A percentile compares a stretch with the other conserved stretches of the same genome.
Evolutionary conservation across 139 green algal species (phyloP).

Genomic region (Astrephomene gubernaculifera): DNA sequence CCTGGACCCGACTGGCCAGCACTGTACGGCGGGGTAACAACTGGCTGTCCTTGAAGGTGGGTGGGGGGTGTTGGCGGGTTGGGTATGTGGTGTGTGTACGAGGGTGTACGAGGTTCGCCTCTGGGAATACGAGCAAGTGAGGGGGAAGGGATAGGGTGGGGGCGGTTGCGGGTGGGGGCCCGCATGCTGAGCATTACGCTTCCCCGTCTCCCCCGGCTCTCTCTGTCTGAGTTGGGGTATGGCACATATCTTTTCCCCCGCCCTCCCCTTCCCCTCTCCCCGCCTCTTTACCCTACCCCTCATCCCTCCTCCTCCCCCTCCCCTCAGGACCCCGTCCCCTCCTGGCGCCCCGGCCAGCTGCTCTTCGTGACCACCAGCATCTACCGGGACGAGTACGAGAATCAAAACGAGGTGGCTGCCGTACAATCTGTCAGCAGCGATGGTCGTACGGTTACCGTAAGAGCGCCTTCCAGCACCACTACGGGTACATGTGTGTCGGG

Average conservation of each 20-base stretch:
- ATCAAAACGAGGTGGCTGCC: slow-evolving; percentile 69
- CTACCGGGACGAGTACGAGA: slow-evolving; percentile 68
- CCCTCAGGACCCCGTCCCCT: slow-evolving; percentile 58
- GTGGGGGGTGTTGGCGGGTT: background rate
- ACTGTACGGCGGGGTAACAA: slow-evolving; percentile 41
- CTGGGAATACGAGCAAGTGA: too few relatives aligned
- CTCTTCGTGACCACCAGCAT: slow-evolving; percentile 62
- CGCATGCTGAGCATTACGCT: too few relatives aligned
- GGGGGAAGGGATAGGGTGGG: too few relatives aligned
- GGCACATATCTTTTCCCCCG: too few relatives aligned
- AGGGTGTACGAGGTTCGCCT: too few relatives aligned
- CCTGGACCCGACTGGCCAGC: slow-evolving; percentile 65
- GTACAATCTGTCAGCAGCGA: slow-evolving; percentile 46
- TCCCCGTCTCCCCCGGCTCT: too few relatives aligned
- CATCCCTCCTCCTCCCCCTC: too few relatives aligned
- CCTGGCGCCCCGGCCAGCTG: slow-evolving; percentile 65
- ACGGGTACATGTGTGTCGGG: slow-evolving; percentile 60
- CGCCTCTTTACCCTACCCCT: too few relatives aligned
- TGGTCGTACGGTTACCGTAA: slow-evolving; percentile 47
- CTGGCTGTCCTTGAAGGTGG: slow-evolving; percentile 45
- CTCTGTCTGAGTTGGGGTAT: too few relatives aligned
- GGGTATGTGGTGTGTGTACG: too few relatives aligned
- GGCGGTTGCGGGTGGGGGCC: too few relatives aligned
- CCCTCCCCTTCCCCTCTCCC: too few relatives aligned
- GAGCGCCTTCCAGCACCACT: slow-evolving; percentile 52